phyloP scores from a whole-genome alignment of 2,329 filamentous ascomycete species.

The Pseudocercospora vitis region DNA sequence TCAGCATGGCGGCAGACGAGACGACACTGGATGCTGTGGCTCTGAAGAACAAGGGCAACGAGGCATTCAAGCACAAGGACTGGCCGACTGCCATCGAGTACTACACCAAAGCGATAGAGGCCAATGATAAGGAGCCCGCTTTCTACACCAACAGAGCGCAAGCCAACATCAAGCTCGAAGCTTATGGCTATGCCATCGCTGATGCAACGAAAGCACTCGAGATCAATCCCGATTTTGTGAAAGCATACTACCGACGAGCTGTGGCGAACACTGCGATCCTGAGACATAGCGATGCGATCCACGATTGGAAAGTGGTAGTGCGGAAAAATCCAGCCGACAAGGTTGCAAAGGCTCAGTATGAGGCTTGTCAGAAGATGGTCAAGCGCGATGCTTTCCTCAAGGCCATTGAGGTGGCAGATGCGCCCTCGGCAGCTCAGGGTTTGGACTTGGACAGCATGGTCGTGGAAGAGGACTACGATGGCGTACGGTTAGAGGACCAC shows the following conservation, averaged over 20 bases:
- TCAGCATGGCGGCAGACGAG: slow-evolving; percentile 33
- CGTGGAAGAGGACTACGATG: slow-evolving; percentile 83
- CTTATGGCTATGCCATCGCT: slow-evolving; percentile 87
- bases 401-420: slow-evolving; percentile 89
- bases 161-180: slow-evolving; percentile 92
- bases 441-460: slow-evolving; percentile 83
- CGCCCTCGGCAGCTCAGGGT: slow-evolving; percentile 86
- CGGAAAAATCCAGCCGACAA: slow-evolving; percentile 84
- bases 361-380: slow-evolving; percentile 93
- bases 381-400: slow-evolving; percentile 89
- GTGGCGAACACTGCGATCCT: slow-evolving; percentile 90
- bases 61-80: slow-evolving; percentile 84
- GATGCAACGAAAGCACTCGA: slow-evolving; percentile 92
- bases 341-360: slow-evolving; percentile 84
- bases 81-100: slow-evolving; percentile 78
- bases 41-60: slow-evolving; percentile 92
- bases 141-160: slow-evolving; percentile 95
- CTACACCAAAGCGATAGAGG: slow-evolving; percentile 64
- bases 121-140: slow-evolving; percentile 62
- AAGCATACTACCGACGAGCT: slow-evolving; percentile 94
- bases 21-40: slow-evolving; percentile 63
- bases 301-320: slow-evolving; percentile 89
- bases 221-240: slow-evolving; percentile 81
- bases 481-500: slow-evolving; percentile 69
- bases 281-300: slow-evolving; percentile 80